Base-by-base conservation (phyloP, 2,329 filamentous ascomycete genomes). In the Monilinia fructigena region DNA sequence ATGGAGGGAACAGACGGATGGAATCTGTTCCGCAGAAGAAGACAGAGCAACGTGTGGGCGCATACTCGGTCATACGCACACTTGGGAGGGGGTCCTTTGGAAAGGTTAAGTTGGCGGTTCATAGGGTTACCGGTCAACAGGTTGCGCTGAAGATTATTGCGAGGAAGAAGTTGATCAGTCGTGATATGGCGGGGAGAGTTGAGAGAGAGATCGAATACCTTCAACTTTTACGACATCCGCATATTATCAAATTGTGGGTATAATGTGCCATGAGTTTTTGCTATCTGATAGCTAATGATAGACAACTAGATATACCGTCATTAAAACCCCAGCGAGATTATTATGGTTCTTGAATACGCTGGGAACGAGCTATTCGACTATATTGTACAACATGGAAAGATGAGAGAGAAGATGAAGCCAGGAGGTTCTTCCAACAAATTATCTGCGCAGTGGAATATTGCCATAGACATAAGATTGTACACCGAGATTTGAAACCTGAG, bases 381-480 rank as follows among this genome's bases (percentile, higher is more conserved):
- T 80, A 95, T 99, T 69, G 95, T 99, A 67, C 90, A 93, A 76
- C 89, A 97, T 76, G 95, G 95, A 65, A 89, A 91, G 76, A 92
- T 98, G 85, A 88, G 89, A 88, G 89, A 72, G 95, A 99, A 78
- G 85, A 89, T 68, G 91, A 96, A 77, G 95, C 95, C n/a, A 89
- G 95, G 66, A 92, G 94, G 72, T 97, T 99, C 82, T 99, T 99
- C 79, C 95, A 99, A 79, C 95, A 99, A 79, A 99, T 99, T 80
- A 91, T 99, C 64, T 97, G 95, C 78, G 95, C 95, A 54, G 95
- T 99, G 73, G 95, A 99, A 78, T 99, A 99, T 80, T 99, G 95
- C 76, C 95, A 99, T 80, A 87, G 95, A 69, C 95, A 99, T 82
- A 98, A 98, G 81, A 98, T 99, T 75, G 95, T 98, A 52, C 95